Evolutionary conservation across 2,329 filamentous ascomycete genomes (phyloP), one percentile per base, ranked within the genome.

Genomic region (Colletotrichum phormii): DNA sequence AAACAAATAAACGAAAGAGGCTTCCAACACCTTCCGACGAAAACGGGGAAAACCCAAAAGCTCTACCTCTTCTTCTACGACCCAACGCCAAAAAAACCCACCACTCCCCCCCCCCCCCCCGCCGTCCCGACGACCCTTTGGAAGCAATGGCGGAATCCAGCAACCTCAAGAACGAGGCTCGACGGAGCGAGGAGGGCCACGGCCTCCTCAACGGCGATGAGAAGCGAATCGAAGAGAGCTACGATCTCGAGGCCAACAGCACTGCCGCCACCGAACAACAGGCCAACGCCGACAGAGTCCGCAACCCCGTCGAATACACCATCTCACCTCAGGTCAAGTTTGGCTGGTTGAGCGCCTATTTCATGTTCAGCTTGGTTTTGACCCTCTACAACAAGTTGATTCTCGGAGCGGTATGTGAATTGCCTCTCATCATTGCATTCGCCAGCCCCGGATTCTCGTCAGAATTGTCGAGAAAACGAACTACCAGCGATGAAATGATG

Each of bases 331-430:
- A 81, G 42, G 82, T 84, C 78, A 87, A 87, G 79, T 86, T 87
- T 74, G 81, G 84, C 64, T 87, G 86, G 84, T 79, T 88, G 35
- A 85, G 84, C 33, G 82, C 85, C 68, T 89, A 89, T 78, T 89
- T 89, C 77, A 82, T 86, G 77, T 84, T 85, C 76, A 85, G 83
- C 22, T 77, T 85, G 26, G 76, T 82, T 70, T 80, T 90, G 67
- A 90, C 89, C 8, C 82, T 90, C 26, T 90, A 89, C 79, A 90
- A 90, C 82, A 90, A 90, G 79, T 82, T 88, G 35, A 86, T 90
- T 26, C 80, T 90, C 69, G 86, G 86, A 76, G 84, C 84, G 79
- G 86, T 87, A 78, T 76, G 83, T 81, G 42, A 15, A 22, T 18
- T 55, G 18, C 62, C 33, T 46, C 22, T 15, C 15, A 13, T 64